phyloP scores from a whole-genome alignment of 495 filamentous ascomycete species.

The Penicillium daleae region DNA sequence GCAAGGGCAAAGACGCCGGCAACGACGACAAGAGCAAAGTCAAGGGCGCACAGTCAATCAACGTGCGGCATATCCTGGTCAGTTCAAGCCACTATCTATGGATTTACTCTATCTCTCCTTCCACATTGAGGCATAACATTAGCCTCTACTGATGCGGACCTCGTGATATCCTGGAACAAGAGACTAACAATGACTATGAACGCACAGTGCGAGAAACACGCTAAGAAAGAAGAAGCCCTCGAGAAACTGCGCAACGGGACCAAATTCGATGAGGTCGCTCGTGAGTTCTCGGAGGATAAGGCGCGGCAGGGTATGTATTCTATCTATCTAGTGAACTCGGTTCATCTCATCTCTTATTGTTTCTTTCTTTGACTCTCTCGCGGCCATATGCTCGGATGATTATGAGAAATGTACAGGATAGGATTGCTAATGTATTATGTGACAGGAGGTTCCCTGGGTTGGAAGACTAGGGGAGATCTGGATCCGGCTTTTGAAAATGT shows the following conservation, averaged over 20 bases:
- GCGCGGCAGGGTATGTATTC: slow-evolving; percentile 68
- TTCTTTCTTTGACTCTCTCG: not conserved
- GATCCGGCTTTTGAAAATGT: slow-evolving; percentile 78
- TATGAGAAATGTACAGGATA: not conserved
- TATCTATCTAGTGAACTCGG: not conserved
- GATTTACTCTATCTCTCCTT: not conserved
- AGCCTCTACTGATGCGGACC: not conserved
- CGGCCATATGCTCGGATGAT: not conserved
- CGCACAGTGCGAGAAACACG: slow-evolving; percentile 79
- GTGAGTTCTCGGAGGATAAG: slow-evolving; percentile 88
- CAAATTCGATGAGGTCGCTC: slow-evolving; percentile 89
- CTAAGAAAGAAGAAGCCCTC: slow-evolving; percentile 85
- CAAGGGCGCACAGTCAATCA: slow-evolving; percentile 79
- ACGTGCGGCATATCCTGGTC: slow-evolving; percentile 88
- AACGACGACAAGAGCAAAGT: slow-evolving; percentile 52
- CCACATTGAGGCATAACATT: not conserved
- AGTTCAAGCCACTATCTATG: slow-evolving; percentile 25
- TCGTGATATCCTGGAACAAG: not conserved
- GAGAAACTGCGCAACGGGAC: slow-evolving; percentile 73
- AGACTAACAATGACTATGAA: not conserved
- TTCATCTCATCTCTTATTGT: not conserved
- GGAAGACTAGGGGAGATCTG: slow-evolving; percentile 77
- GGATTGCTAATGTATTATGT: not conserved
- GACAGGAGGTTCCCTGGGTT: slow-evolving; percentile 78
- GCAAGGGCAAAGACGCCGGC: slow-evolving; percentile 53